phyloP scores from a whole-genome alignment of 1,284 basidiomycete genomes.

The Cutaneotrichosporon sp. region DNA sequence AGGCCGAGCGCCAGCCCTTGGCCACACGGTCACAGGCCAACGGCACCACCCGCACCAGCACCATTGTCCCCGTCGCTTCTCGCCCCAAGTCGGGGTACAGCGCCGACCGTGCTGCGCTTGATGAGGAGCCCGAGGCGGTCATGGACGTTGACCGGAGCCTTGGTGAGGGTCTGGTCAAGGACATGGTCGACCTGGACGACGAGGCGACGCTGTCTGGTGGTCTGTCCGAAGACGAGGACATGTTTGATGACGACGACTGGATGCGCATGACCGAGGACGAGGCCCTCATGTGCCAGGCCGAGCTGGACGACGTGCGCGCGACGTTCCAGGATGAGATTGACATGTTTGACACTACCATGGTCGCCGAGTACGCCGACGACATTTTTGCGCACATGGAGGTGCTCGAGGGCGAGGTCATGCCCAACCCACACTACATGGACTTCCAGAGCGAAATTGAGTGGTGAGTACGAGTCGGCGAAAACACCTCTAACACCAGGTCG shows the following conservation, averaged over 20 bases:
- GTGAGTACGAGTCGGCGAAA: constrained; percentile 52
- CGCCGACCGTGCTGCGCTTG: constrained; percentile 19
- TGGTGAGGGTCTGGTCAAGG: constrained; percentile 1
- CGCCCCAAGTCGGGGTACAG: constrained; percentile 22
- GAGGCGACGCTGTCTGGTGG: constrained; percentile 8
- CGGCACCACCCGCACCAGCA: constrained; percentile 22
- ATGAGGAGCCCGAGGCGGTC: constrained; percentile 18
- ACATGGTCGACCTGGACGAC: constrained; percentile 18
- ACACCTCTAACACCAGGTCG: constrained; percentile 37
- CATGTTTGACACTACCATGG: constrained; percentile 89
- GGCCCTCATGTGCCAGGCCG: constrained; percentile 27
- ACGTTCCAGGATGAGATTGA: constrained; percentile 68
- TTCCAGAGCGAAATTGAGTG: constrained; percentile 92
- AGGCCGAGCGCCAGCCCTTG: constrained; percentile 33
- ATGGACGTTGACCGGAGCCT: constrained; percentile 35
- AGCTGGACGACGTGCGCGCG: constrained; percentile 42
- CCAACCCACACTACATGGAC: constrained; percentile 89
- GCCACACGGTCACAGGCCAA: constrained; percentile 21
- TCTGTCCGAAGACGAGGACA: constrained; percentile 42
- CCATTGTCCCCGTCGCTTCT: constrained; percentile 39
- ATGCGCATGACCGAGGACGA: constrained; percentile 55
- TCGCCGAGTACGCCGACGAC: constrained; percentile 94
- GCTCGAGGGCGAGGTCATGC: constrained; percentile 84
- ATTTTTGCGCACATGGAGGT: constrained; percentile 95
- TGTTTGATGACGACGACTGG: constrained; percentile 59